Conservation (phyloP, 768 basidiomycete genomes). For the Hemileccinum rubropunctum region DNA sequence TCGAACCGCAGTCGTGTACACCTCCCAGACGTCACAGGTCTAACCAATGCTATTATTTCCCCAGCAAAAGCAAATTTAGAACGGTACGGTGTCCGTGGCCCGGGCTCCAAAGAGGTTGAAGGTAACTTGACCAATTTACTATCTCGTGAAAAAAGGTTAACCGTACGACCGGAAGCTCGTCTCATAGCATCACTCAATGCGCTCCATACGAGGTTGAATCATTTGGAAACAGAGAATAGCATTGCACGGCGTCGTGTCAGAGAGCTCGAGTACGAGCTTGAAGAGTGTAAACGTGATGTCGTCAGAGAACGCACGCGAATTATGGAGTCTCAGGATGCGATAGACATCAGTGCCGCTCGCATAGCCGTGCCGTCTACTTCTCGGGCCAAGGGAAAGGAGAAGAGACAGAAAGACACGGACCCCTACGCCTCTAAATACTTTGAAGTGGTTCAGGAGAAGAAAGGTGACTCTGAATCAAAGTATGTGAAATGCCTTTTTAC, state of each 20-base stretch:
- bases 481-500: background rate
- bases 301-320: slow-evolving; percentile 64
- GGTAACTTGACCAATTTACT: slow-evolving; percentile 38
- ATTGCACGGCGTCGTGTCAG: slow-evolving; percentile 79
- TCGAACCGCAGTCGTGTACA: slow-evolving; percentile 45
- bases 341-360: slow-evolving; percentile 19
- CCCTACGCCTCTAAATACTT: slow-evolving; percentile 51
- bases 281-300: slow-evolving; percentile 79
- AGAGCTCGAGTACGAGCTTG: slow-evolving; percentile 85
- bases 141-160: background rate
- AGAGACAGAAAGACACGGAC: slow-evolving; percentile 35
- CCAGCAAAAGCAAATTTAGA: slow-evolving; percentile 57
- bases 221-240: slow-evolving; percentile 79
- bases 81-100: slow-evolving; percentile 48
- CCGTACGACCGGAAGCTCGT: slow-evolving; percentile 42
- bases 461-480: slow-evolving; percentile 52
- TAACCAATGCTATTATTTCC: slow-evolving; percentile 75
- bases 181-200: slow-evolving; percentile 57
- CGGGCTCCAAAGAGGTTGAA: slow-evolving; percentile 58
- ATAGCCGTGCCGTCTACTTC: slow-evolving; percentile 16
- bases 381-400: slow-evolving; percentile 30
- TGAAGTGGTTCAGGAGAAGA: slow-evolving; percentile 85
- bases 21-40: slow-evolving; percentile 80
- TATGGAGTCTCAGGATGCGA: slow-evolving; percentile 49
- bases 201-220: slow-evolving; percentile 65